Evolutionary conservation across 805 yeast genomes (phyloP).

Genomic region (Wickerhamomyces sydowiorum): DNA sequence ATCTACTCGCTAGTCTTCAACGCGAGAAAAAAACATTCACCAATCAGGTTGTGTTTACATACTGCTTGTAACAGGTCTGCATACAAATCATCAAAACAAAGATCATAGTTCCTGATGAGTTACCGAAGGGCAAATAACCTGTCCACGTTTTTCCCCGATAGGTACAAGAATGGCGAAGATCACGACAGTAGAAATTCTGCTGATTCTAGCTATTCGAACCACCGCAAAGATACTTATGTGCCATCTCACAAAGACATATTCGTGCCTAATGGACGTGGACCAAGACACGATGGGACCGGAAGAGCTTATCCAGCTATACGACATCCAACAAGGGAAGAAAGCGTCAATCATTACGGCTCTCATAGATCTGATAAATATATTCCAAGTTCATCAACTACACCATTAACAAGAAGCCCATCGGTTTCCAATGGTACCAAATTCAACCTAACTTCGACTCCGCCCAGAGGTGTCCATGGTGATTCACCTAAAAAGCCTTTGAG

Average conservation of each 20-base stretch:
- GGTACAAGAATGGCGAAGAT: neutral
- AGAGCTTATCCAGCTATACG: neutral
- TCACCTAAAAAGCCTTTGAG: neutral
- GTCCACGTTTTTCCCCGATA: conserved; percentile 4
- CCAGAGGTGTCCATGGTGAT: neutral
- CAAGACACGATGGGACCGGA: neutral
- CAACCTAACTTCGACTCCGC: neutral
- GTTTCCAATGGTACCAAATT: neutral
- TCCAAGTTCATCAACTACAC: neutral
- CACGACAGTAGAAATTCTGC: neutral
- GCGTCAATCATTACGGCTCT: neutral
- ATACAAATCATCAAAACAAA: no score
- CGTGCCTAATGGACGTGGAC: neutral
- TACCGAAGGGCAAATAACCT: conserved; percentile 1
- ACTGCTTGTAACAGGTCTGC: no score
- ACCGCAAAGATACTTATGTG: neutral
- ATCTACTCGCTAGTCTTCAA: no score
- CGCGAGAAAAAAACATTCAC: no score
- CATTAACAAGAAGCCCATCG: neutral
- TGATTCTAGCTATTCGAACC: neutral
- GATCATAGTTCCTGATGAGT: conserved; percentile 1
- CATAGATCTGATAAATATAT: neutral
- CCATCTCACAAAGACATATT: neutral
- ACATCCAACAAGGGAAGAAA: neutral
- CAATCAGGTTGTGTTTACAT: neutral